Base-by-base conservation (phyloP, 345 rosid species). In the Gossypium raimondii region DNA sequence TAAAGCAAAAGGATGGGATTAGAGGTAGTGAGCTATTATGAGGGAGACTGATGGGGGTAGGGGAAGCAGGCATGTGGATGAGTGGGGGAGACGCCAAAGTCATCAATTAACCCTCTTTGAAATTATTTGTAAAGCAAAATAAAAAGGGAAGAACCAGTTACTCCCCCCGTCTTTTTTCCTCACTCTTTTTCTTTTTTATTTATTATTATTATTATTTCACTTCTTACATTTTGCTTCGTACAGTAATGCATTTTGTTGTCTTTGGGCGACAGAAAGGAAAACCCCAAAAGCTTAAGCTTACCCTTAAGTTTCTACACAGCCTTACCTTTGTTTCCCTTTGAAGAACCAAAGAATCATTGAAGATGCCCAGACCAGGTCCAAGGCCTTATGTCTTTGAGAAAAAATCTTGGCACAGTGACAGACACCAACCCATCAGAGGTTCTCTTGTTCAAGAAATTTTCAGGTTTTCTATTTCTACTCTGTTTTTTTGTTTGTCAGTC, bases 391-490 rank as follows among this genome's bases (percentile, higher is more conserved):
- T 84, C 56, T 90, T 90, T 79, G 89, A 87, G 43, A 84, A 88
- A 69, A 84, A 87, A 86, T 90, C 92, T 67, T 88, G 92, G 92
- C 89, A 88, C 74, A 90, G 92, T 73, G 90, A 90, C 43, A 85
- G 90, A 70, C 92, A 88, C 83, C 89, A 84, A 12, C 90, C 92
- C 86, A 85, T 87, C 67, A 85, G 90, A 74, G 94, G 94, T 25
- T 88, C 94, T 60, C 83, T 88, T 74, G 88, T 90, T 73, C 88
- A 86, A 77, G 89, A 88, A 55, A 87, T 90, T 76, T 85, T 88
- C 86, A 85, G 94, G 94, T 90, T 1, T 60, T 7, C 7, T 34
- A 34, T 34, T 34, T 34, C 41, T 34, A 34, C 41, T 8, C 13
- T 10, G 9, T 22, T 53, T 12, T 3, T 12, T 51, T n/a, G 56